Conservation (phyloP, 2,329 filamentous ascomycete species). For the Neofusicoccum laricinum region DNA sequence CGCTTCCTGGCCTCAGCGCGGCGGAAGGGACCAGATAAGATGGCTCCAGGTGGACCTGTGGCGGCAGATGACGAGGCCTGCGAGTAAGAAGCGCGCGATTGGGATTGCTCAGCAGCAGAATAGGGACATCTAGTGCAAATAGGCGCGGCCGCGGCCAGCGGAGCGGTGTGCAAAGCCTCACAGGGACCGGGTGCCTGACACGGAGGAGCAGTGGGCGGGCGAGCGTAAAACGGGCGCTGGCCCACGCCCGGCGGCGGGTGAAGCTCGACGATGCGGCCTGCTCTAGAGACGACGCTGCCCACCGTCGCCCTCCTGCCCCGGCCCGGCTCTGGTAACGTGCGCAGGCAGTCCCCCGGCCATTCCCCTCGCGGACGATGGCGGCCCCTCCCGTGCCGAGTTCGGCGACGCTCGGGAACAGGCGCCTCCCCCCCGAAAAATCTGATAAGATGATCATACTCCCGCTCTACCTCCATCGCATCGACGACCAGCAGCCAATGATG, state of each 20-base stretch:
- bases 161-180: neutral
- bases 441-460: slow-evolving; percentile 15
- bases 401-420: slow-evolving; percentile 5
- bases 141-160: neutral
- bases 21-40: neutral
- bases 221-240: neutral
- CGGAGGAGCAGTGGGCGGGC: neutral
- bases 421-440: slow-evolving; percentile 12
- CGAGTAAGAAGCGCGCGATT: neutral
- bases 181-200: neutral
- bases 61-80: slow-evolving; percentile 6
- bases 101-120: neutral
- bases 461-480: slow-evolving; percentile 8
- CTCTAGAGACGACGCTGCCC: neutral
- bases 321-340: neutral
- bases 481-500: slow-evolving; percentile 13
- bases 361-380: slow-evolving; percentile 3
- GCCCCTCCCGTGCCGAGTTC: slow-evolving; percentile 7
- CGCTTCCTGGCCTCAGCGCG: neutral
- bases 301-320: neutral
- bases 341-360: neutral
- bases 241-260: neutral
- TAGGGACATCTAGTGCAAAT: slow-evolving; percentile 1
- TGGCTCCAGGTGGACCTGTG: neutral
- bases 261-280: neutral